These are phyloP conservation scores for Pleurotus tuoliensis DNA, from an alignment of 768 basidiomycete species.

Conservation along the genomic window DNA sequence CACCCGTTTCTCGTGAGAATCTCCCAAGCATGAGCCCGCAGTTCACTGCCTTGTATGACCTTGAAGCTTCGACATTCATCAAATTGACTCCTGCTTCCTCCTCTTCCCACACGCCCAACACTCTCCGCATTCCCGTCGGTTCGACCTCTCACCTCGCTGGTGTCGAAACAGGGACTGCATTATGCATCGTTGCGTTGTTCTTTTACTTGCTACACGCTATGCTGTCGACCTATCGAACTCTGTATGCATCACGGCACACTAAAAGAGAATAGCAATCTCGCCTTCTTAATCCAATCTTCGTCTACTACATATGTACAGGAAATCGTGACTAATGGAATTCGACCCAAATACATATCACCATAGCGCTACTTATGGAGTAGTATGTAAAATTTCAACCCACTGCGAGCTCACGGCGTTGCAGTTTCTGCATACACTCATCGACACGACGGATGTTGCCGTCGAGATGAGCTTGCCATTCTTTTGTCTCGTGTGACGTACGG, in stretches of 20 bases:
- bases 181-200: conserved; percentile 36
- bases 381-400: too few relatives aligned
- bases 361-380: too few relatives aligned
- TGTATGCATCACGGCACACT: neutral
- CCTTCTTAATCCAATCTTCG: too few relatives aligned
- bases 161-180: conserved; percentile 39
- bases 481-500: too few relatives aligned
- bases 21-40: conserved; percentile 8
- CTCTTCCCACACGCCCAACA: conserved; percentile 10
- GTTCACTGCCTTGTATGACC: conserved; percentile 15
- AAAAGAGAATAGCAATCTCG: too few relatives aligned
- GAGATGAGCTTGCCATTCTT: too few relatives aligned
- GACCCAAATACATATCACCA: too few relatives aligned
- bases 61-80: conserved; percentile 14
- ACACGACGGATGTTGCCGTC: too few relatives aligned
- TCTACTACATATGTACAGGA: too few relatives aligned
- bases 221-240: neutral
- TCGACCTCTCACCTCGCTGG: conserved; percentile 26
- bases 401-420: too few relatives aligned
- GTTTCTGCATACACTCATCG: too few relatives aligned
- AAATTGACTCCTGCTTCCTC: conserved; percentile 14
- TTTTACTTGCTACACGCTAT: conserved; percentile 28
- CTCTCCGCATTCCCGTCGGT: conserved; percentile 35
- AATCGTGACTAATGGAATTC: too few relatives aligned
- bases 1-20: conserved; percentile 6